Evolutionary conservation across 352 stramenopile genomes (phyloP).

Genomic region (Phytophthora hibernalis): DNA sequence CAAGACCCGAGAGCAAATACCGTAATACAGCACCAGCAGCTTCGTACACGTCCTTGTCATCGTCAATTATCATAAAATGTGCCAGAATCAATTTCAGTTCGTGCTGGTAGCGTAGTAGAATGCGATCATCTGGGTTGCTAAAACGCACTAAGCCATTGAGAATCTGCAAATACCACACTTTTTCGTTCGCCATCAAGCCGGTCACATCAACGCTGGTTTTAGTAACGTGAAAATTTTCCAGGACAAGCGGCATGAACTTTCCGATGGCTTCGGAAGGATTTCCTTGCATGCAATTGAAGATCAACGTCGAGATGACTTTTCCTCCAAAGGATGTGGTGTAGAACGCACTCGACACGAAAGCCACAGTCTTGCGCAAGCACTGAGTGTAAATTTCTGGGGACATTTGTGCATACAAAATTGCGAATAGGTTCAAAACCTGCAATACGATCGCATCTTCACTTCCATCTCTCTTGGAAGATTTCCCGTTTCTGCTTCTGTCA

Average conservation of each 20-base stretch:
- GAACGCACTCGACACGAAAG: slow-evolving; percentile 65
- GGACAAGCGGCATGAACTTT: slow-evolving; percentile 49
- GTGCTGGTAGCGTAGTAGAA: slow-evolving; percentile 46
- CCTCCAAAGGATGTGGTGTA: slow-evolving; percentile 71
- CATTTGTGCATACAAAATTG: slow-evolving; percentile 68
- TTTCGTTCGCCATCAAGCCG: slow-evolving; percentile 65
- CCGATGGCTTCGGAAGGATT: slow-evolving; percentile 47
- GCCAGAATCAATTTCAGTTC: slow-evolving; percentile 52
- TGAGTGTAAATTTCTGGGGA: slow-evolving; percentile 66
- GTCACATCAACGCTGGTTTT: slow-evolving; percentile 42
- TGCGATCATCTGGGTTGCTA: slow-evolving; percentile 34
- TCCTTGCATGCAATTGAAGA: slow-evolving; percentile 58
- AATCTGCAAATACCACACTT: slow-evolving; percentile 69
- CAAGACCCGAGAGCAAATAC: slow-evolving; percentile 52
- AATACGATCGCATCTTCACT: slow-evolving; percentile 61
- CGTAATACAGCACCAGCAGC: slow-evolving; percentile 49
- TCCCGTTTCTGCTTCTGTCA: slow-evolving; percentile 27
- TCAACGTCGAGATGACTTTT: slow-evolving; percentile 61
- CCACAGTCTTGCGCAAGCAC: slow-evolving; percentile 58
- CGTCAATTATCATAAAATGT: slow-evolving; percentile 50
- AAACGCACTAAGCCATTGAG: slow-evolving; percentile 61
- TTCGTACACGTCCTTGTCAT: slow-evolving; percentile 72
- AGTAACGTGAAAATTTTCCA: slow-evolving; percentile 56
- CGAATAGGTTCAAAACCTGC: slow-evolving; percentile 68
- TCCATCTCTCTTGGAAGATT: slow-evolving; percentile 25